A percentile compares a stretch with the other conserved stretches of the same genome.
phyloP scores from a whole-genome alignment of 495 filamentous ascomycete species.

The Penicilliopsis zonata region DNA sequence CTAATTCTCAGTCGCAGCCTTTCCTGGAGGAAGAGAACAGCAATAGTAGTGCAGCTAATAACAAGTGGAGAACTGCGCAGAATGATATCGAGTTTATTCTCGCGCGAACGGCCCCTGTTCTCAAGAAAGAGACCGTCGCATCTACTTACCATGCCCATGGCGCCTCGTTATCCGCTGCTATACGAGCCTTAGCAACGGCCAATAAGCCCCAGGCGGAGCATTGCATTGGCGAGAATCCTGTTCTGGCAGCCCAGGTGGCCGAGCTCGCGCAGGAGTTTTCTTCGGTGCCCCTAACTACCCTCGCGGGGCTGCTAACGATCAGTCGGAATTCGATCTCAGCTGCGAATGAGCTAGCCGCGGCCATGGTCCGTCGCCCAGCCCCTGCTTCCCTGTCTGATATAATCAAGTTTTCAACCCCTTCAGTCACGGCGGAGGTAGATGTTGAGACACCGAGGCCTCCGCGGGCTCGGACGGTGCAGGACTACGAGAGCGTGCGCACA shows the following conservation, averaged over 20 bases:
- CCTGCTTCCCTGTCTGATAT: conserved; percentile 24
- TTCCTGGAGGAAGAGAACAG: conserved; percentile 5
- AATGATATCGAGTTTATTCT: conserved; percentile 50
- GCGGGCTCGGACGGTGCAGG: conserved; percentile 5
- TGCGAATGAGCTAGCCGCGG: conserved; percentile 47
- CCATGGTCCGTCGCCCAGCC: conserved; percentile 21
- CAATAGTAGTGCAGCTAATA: conserved; percentile 11
- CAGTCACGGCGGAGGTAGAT: conserved; percentile 19
- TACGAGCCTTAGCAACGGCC: conserved; percentile 35
- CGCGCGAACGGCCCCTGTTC: conserved; percentile 26
- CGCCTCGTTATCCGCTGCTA: conserved; percentile 43
- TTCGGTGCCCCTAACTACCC: conserved; percentile 25
- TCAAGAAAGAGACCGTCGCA: conserved; percentile 35
- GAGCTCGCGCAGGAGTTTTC: conserved; percentile 46
- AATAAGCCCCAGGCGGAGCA: conserved; percentile 14
- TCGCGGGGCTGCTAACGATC: conserved; percentile 40
- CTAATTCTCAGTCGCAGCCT: conserved; percentile 3
- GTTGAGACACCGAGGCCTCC: conserved; percentile 9
- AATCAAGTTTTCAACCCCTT: conserved; percentile 25
- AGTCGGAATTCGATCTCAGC: conserved; percentile 42
- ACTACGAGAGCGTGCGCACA: conserved; percentile 14
- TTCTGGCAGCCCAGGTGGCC: conserved; percentile 32
- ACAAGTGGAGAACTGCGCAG: conserved; percentile 44
- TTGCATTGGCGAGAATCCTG: conserved; percentile 28
- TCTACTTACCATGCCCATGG: conserved; percentile 53